Base-by-base conservation (phyloP, 306 rosid species). In the Purshia tridentata region DNA sequence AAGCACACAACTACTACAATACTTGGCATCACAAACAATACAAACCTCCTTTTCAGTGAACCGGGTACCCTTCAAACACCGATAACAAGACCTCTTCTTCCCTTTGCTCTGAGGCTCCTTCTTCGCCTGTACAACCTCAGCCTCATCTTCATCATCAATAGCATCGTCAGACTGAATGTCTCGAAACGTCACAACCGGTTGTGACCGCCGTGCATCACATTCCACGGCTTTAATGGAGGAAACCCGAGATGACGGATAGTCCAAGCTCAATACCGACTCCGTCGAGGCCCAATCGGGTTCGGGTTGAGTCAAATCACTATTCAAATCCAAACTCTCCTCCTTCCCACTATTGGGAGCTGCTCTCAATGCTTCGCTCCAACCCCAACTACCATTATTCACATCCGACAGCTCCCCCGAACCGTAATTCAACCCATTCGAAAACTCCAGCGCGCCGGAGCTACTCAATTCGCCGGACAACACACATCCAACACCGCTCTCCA, bases 11-110 rank as follows among this genome's bases (percentile, higher is more conserved):
- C 81, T 83, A 72, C 89, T 88, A 64, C 99, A 95, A 82, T 90
- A 95, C 83, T 95, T 95, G 0, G 99, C 95, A 63, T 87, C 95
- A 60, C 99, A 95, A 13, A 95, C 99, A n/a, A 91, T 75, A 81
- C 99, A 95, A 37, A 73, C 81, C 83, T 95, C 99, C 80, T 95
- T 95, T 72, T 95, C 99, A 19, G 93, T 88, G 63, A 95, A 90
- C 66, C 98, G 81, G 29, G 74, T 95, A 23, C 99, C 99, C 81
- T 88, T 95, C 12, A 86, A 78, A 73, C 99, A 95, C 41, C 95
- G 79, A 70, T 95, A 95, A 48, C 99, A 95, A 0, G 90, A 82
- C 6, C 91, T 96, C 81, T 82, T 94, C 90, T 86, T 90, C 75
- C 91, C 93, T 69, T 87, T 89, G 8, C 86, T 82, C 58, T 73